phyloP scores from a whole-genome alignment of 2,329 filamentous ascomycete genomes.

The Neofusicoccum umdonicola region DNA sequence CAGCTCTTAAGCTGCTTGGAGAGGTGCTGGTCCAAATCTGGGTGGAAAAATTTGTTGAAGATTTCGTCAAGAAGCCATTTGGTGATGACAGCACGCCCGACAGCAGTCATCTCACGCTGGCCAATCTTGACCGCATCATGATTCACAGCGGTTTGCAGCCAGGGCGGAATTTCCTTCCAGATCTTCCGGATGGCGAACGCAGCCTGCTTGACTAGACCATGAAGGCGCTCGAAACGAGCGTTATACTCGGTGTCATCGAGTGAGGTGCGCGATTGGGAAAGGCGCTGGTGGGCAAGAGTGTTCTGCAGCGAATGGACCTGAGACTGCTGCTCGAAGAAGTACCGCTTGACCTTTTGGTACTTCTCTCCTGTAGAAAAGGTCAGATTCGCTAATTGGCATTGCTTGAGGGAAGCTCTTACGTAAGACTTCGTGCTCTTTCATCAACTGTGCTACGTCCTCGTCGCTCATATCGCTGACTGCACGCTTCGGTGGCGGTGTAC shows the following conservation, averaged over 20 bases:
- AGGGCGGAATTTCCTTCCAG: slow-evolving; percentile 77
- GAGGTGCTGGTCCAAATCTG: slow-evolving; percentile 72
- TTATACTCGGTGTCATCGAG: slow-evolving; percentile 94
- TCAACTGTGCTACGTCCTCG: slow-evolving; percentile 46
- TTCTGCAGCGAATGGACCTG: slow-evolving; percentile 96
- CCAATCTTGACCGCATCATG: slow-evolving; percentile 80
- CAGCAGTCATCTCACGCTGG: slow-evolving; percentile 96
- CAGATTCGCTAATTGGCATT: slow-evolving; percentile 21
- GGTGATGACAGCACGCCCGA: slow-evolving; percentile 84
- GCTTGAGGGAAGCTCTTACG: slow-evolving; percentile 31
- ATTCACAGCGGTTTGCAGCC: slow-evolving; percentile 78
- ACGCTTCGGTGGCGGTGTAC: slow-evolving; percentile 46
- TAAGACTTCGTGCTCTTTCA: slow-evolving; percentile 51
- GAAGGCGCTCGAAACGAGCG: slow-evolving; percentile 83
- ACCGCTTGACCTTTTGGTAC: slow-evolving; percentile 96
- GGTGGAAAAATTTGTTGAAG: slow-evolving; percentile 91
- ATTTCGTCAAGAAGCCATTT: slow-evolving; percentile 89
- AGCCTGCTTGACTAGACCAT: slow-evolving; percentile 90
- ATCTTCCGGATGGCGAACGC: slow-evolving; percentile 96
- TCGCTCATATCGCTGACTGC: slow-evolving; percentile 45
- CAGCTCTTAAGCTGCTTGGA: slow-evolving; percentile 80
- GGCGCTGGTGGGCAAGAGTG: slow-evolving; percentile 91
- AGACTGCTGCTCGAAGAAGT: slow-evolving; percentile 89
- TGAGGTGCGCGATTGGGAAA: slow-evolving; percentile 90
- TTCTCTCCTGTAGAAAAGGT: slow-evolving; percentile 66